Evolutionary conservation across 1,139 yeast species (phyloP).

Genomic region (Fermentozyma sake): DNA sequence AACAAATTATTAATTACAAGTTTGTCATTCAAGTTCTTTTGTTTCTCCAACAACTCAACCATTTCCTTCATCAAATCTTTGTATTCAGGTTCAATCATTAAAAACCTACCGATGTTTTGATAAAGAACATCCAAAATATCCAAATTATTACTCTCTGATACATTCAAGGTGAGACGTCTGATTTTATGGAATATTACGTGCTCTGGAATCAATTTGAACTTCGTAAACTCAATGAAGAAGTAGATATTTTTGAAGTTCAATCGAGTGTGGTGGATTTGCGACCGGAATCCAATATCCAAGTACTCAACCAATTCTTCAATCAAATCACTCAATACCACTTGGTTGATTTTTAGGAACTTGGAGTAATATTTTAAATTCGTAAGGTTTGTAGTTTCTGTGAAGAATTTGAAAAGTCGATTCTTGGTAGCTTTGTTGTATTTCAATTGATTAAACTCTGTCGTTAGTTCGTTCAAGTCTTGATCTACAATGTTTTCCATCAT

Average conservation of each 20-base stretch:
- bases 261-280: conserved; percentile 49
- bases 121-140: conserved; percentile 64
- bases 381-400: conserved; percentile 45
- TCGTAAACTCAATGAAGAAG: conserved; percentile 71
- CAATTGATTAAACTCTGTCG: conserved; percentile 47
- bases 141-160: conserved; percentile 53
- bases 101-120: conserved; percentile 63
- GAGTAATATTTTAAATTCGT: conserved; percentile 49
- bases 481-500: conserved; percentile 42
- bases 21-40: conserved; percentile 51
- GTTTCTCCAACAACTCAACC: conserved; percentile 52
- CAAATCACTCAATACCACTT: conserved; percentile 45
- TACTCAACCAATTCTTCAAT: conserved; percentile 52
- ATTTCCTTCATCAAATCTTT: conserved; percentile 57
- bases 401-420: conserved; percentile 53
- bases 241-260: conserved; percentile 55
- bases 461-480: conserved; percentile 54
- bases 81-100: conserved; percentile 61
- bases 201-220: conserved; percentile 70
- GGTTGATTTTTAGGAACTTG: conserved; percentile 63
- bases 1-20: conserved; percentile 60
- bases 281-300: conserved; percentile 58
- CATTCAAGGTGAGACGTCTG: conserved; percentile 48
- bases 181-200: conserved; percentile 71
- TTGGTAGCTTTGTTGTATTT: conserved; percentile 70